These are phyloP conservation scores for Scenedesmus sp. DNA, from an alignment of 163 green algal genomes.

Conservation along the genomic window DNA sequence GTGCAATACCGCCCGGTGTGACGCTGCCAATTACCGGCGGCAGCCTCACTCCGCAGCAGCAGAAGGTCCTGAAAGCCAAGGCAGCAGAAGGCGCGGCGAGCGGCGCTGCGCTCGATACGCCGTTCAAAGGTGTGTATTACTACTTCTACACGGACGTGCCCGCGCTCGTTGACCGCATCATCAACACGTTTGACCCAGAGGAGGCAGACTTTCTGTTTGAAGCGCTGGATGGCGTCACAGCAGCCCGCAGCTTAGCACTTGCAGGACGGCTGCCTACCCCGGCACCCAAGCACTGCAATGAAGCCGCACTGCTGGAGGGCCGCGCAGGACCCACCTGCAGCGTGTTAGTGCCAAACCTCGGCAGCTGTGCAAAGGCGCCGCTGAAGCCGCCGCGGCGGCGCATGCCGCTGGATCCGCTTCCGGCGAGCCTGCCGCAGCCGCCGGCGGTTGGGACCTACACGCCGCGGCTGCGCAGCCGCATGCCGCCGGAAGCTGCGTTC, in stretches of 20 bases:
- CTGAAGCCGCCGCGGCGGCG: conserved; percentile 36
- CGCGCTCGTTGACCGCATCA: conserved; percentile 45
- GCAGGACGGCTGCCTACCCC: background rate
- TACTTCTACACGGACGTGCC: conserved; percentile 50
- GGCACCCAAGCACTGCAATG: conserved; percentile 40
- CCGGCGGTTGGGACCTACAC: conserved; percentile 34
- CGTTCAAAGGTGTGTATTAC: conserved; percentile 52
- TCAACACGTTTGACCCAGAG: conserved; percentile 48
- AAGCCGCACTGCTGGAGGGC: conserved; percentile 43
- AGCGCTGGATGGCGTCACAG: conserved; percentile 35
- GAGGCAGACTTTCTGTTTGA: conserved; percentile 44
- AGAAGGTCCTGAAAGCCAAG: conserved; percentile 25
- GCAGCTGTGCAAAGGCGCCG: conserved; percentile 40
- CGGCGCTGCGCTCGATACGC: conserved; percentile 5
- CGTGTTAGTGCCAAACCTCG: conserved; percentile 45
- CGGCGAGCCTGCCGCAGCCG: conserved; percentile 7
- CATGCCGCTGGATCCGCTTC: conserved; percentile 16
- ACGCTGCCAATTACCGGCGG: conserved; percentile 25
- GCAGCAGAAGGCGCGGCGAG: conserved; percentile 26
- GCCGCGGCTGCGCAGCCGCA: background rate
- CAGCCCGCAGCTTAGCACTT: background rate
- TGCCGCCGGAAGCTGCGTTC: background rate
- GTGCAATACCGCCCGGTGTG: conserved; percentile 39
- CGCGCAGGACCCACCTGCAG: conserved; percentile 26
- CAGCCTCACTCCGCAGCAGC: conserved; percentile 39